These are phyloP conservation scores for Diaporthe velutina DNA, from an alignment of 2,329 filamentous ascomycete genomes.

Conservation along the genomic window DNA sequence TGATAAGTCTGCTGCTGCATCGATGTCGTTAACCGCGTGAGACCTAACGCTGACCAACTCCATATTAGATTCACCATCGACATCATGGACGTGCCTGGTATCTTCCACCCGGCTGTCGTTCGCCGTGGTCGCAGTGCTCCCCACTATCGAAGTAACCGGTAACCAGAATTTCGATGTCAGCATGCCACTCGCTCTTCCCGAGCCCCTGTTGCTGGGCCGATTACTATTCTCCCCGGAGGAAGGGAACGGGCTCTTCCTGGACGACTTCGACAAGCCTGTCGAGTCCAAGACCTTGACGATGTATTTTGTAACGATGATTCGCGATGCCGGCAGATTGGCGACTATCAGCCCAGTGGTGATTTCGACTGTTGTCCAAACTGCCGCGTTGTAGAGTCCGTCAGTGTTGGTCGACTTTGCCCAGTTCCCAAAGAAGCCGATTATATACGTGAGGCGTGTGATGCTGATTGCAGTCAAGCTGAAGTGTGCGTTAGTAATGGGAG, in stretches of 20 bases:
- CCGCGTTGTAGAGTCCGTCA: constrained; percentile 4
- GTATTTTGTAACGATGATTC: constrained; percentile 8
- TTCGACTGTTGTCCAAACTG: constrained; percentile 21
- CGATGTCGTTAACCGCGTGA: not conserved
- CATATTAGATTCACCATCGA: constrained; percentile 3
- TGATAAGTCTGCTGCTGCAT: not conserved
- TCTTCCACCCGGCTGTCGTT: not conserved
- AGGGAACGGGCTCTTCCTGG: not conserved
- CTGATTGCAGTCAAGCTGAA: constrained; percentile 49
- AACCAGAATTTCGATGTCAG: constrained; percentile 20
- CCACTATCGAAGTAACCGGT: not conserved
- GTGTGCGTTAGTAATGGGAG: not conserved
- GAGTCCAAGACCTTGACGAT: constrained; percentile 1
- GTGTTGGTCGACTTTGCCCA: not conserved
- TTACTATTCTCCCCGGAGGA: constrained; percentile 9
- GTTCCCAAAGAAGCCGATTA: constrained; percentile 12
- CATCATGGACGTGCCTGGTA: not conserved
- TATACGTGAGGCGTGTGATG: constrained; percentile 44
- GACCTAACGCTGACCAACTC: constrained; percentile 22
- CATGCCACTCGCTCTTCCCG: not conserved
- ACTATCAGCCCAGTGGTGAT: constrained; percentile 20
- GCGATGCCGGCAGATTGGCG: constrained; percentile 16
- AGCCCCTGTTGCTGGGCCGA: not conserved
- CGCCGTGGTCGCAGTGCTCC: constrained; percentile 1
- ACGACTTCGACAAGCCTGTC: not conserved